Conservation (phyloP, 805 yeast species). For the Pichia membranifaciens region DNA sequence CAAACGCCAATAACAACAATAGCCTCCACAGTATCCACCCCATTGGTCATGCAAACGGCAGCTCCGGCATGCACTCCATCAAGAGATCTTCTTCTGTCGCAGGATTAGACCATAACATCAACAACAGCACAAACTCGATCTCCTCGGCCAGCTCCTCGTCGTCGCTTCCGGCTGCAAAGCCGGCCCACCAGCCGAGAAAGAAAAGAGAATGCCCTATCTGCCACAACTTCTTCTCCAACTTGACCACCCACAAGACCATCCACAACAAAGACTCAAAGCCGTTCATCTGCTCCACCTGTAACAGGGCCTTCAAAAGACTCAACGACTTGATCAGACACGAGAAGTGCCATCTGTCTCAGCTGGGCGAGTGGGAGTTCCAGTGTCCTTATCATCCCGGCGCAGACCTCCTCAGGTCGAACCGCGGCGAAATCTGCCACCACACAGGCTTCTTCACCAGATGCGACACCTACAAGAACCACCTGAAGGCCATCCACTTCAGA, state of each 20-base stretch:
- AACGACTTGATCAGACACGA: conserved; percentile 83
- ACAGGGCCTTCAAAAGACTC: conserved; percentile 81
- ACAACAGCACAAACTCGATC: background rate
- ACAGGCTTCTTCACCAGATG: conserved; percentile 84
- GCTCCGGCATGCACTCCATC: background rate
- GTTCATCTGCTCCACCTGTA: conserved; percentile 69
- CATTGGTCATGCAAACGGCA: no score
- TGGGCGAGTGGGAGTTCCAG: conserved; percentile 59
- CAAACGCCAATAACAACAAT: background rate
- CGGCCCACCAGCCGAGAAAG: conserved; percentile 22
- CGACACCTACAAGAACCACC: conserved; percentile 87
- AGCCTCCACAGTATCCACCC: background rate
- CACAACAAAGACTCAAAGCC: conserved; percentile 74
- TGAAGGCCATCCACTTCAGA: conserved; percentile 82
- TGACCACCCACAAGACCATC: conserved; percentile 78
- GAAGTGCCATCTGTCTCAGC: conserved; percentile 78
- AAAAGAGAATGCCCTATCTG: conserved; percentile 35
- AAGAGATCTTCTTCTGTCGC: background rate
- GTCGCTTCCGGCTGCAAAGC: background rate
- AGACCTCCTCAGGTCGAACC: conserved; percentile 3
- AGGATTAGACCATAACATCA: background rate
- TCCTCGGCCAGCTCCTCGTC: background rate
- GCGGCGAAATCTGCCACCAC: conserved; percentile 52
- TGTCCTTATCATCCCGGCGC: conserved; percentile 59
- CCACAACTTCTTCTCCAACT: conserved; percentile 56